Evolutionary conservation across 129 eudicot genomes (phyloP).

Genomic region (Artemisia argyi): DNA sequence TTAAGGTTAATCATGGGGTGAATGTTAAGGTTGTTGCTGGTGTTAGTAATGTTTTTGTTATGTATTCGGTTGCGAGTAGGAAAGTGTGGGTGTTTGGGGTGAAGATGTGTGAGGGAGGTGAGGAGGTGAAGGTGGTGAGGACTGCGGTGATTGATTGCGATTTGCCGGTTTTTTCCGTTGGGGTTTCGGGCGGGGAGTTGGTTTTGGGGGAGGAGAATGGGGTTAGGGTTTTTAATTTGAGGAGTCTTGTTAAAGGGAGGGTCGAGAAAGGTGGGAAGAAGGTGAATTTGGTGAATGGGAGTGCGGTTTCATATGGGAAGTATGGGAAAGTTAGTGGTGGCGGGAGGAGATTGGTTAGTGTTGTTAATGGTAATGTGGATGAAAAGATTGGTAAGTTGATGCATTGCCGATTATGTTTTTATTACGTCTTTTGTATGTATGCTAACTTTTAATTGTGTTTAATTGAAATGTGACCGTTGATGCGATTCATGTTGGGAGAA

Average conservation of each 20-base stretch:
- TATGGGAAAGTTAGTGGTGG: constrained; percentile 28
- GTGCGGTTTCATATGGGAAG: constrained; percentile 24
- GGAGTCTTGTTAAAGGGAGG: constrained; percentile 63
- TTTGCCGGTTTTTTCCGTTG: constrained; percentile 53
- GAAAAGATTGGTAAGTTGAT: constrained; percentile 13
- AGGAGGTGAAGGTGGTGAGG: constrained; percentile 65
- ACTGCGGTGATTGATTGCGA: constrained; percentile 75
- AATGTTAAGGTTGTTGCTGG: constrained; percentile 43
- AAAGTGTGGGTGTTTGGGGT: constrained; percentile 73
- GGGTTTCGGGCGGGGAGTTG: constrained; percentile 60
- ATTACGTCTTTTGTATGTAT: too few species aligned
- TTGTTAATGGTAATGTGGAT: constrained; percentile 30
- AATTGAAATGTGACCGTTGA: too few species aligned
- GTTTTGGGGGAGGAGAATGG: constrained; percentile 83
- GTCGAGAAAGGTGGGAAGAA: constrained; percentile 18
- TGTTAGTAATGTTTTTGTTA: constrained; percentile 52
- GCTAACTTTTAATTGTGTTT: too few species aligned
- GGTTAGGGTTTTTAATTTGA: constrained; percentile 68
- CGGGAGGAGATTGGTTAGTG: constrained; percentile 12
- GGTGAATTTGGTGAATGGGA: constrained; percentile 33
- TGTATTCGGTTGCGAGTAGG: constrained; percentile 62
- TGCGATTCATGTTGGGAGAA: too few species aligned
- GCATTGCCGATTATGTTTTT: not conserved
- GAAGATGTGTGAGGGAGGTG: constrained; percentile 47
- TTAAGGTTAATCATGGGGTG: constrained; percentile 64